phyloP scores from a whole-genome alignment of 2,329 filamentous ascomycete species.

The Trematosphaeria pertusa region DNA sequence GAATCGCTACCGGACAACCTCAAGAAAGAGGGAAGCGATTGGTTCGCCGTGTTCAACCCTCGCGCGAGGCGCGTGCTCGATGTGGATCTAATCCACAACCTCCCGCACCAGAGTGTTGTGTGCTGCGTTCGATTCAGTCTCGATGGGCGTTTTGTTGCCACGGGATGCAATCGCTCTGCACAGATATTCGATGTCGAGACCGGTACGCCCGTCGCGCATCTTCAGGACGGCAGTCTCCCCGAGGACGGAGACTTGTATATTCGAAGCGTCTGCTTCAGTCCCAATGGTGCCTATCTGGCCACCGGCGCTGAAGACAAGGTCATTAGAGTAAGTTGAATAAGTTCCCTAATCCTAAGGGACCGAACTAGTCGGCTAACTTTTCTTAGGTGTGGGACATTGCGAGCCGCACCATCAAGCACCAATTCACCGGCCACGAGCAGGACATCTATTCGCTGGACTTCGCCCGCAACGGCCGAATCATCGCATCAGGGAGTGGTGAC shows the following conservation, averaged over 20 bases:
- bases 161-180: conserved; percentile 97
- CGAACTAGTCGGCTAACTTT: conserved; percentile 15
- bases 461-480: conserved; percentile 88
- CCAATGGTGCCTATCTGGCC: conserved; percentile 90
- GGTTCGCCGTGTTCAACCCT: conserved; percentile 98
- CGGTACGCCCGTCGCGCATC: conserved; percentile 84
- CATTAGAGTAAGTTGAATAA: conserved; percentile 74
- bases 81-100: conserved; percentile 90
- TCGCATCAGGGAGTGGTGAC: conserved; percentile 94
- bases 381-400: conserved; percentile 91
- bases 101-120: conserved; percentile 93
- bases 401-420: conserved; percentile 82
- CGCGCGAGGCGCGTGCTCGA: conserved; percentile 87
- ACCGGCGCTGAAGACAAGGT: conserved; percentile 98
- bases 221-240: conserved; percentile 88
- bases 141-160: conserved; percentile 94
- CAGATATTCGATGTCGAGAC: conserved; percentile 95
- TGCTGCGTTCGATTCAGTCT: conserved; percentile 97
- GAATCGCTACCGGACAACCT: conserved; percentile 84
- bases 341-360: background rate
- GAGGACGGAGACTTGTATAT: conserved; percentile 95
- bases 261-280: conserved; percentile 97
- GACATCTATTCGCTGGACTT: conserved; percentile 98
- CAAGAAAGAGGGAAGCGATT: conserved; percentile 89
- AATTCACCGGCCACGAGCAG: conserved; percentile 96